Evolutionary conservation across 75 land plant genomes (phyloP), one percentile per base, ranked within the genome.

Genomic region (Pinus tabuliformis): DNA sequence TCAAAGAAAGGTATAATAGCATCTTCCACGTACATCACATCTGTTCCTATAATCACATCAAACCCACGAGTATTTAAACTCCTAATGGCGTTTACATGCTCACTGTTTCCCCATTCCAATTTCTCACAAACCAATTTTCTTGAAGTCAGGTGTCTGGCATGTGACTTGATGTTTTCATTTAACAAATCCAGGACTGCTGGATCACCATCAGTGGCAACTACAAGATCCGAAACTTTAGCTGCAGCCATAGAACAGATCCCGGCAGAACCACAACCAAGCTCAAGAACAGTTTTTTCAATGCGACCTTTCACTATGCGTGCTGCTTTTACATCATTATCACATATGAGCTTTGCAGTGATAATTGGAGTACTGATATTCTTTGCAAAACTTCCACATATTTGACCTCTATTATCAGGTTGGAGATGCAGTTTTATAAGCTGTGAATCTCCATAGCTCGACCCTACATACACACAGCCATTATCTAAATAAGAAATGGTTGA

Each of bases 151-250:
- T 75, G 75, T 8, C 70, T 42, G 24, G 86, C 57, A 70, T 97
- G 94, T 15, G 89, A 75, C 24, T 86, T 58, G 20, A 97, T 57
- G 77, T 97, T 97, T 65, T 86, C 76, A 12, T 70, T 74, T 33
- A 97, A 82, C 59, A 94, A 75, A 49, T 85, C 78, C 58, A 97
- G 76, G 17, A 90, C 87, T 63, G 60, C 83, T 39, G 82, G 14
- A 79, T 97, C 99, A 58, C 95, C 98, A 75, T 97, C 99, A 8
- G 95, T 92, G 39, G 99, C 90, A 58, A 97, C 86, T 39, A 94
- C 89, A 24, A 82, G 79, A 11, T 87, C 73, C 13, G 99, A 91
- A 74, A 76, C 72, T 39, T 56, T 17, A 13, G 81, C 86, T 57
- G 99, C 88, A 57, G 91, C 75, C 86, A 97, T 89, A 28, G 98